Conservation (phyloP, 176 grass and related monocot species). For the Poa pratensis region DNA sequence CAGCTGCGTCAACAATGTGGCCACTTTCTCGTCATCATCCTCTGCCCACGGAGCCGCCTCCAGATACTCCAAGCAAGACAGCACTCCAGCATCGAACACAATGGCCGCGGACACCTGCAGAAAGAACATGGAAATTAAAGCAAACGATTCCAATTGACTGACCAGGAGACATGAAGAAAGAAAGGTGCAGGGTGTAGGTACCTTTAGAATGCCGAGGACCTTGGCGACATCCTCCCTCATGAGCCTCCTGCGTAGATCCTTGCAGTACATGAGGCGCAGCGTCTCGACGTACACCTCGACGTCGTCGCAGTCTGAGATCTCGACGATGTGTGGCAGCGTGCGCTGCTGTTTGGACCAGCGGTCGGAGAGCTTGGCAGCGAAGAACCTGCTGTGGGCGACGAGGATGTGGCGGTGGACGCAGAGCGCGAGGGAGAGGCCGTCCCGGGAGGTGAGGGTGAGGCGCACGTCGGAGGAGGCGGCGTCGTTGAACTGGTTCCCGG, state of each 20-base stretch:
- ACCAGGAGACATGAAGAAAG: not conserved
- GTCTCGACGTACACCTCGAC: constrained; percentile 94
- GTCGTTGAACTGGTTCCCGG: constrained; percentile 92
- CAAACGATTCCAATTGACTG: not conserved
- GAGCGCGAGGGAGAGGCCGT: constrained; percentile 82
- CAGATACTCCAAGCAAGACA: constrained; percentile 81
- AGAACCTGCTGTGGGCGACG: constrained; percentile 89
- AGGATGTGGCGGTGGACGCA: constrained; percentile 89
- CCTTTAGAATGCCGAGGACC: constrained; percentile 95
- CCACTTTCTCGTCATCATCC: constrained; percentile 97
- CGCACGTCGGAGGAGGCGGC: constrained; percentile 82
- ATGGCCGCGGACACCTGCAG: constrained; percentile 78
- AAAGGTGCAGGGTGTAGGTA: not conserved
- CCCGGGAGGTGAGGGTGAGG: constrained; percentile 84
- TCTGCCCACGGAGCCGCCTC: constrained; percentile 88
- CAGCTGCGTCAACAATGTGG: constrained; percentile 76
- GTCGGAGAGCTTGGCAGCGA: constrained; percentile 92
- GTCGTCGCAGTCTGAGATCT: constrained; percentile 99
- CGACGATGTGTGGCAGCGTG: constrained; percentile 85
- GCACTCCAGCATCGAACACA: constrained; percentile 84
- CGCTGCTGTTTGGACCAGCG: constrained; percentile 97
- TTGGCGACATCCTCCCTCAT: constrained; percentile 93
- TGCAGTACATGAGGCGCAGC: constrained; percentile 96
- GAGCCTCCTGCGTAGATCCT: constrained; percentile 87
- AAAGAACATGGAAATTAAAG: constrained; percentile 28